Evolutionary conservation across 495 filamentous ascomycete genomes (phyloP).

Genomic region (Coniosporium apollinis): DNA sequence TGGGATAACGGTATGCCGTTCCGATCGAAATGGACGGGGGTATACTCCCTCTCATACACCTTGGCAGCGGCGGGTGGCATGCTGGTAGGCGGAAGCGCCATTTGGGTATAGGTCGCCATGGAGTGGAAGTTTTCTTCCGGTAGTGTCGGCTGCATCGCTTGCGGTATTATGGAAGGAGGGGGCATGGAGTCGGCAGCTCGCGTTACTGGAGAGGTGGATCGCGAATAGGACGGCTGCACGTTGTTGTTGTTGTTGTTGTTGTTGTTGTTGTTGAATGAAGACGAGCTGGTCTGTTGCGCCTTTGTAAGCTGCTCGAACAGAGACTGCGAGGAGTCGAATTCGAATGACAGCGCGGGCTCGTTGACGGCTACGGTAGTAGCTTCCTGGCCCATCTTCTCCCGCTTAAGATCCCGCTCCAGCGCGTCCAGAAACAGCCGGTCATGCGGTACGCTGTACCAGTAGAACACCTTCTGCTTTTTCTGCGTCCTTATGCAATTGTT

Average conservation of each 20-base stretch:
- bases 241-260: constrained; percentile 59
- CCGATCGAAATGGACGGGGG: constrained; percentile 68
- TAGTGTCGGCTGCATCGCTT: constrained; percentile 54
- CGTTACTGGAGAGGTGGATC: constrained; percentile 71
- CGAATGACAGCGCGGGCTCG: constrained; percentile 93
- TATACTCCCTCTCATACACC: constrained; percentile 58
- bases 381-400: constrained; percentile 98
- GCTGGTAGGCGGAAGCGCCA: constrained; percentile 25
- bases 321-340: constrained; percentile 97
- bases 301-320: constrained; percentile 99
- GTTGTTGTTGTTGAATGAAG: constrained; percentile 80
- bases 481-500: constrained; percentile 99
- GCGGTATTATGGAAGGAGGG: constrained; percentile 57
- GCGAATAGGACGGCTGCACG: constrained; percentile 43
- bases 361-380: constrained; percentile 89
- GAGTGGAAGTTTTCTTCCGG: constrained; percentile 56
- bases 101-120: constrained; percentile 39
- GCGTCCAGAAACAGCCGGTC: constrained; percentile 95
- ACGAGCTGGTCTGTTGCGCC: constrained; percentile 94
- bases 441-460: constrained; percentile 98
- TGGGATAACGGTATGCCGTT: constrained; percentile 72
- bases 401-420: constrained; percentile 89
- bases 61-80: constrained; percentile 55
- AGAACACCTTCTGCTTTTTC: constrained; percentile 99
- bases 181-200: constrained; percentile 80